phyloP scores from a whole-genome alignment of 768 basidiomycete genomes.

The Leucosporidium scottii region DNA sequence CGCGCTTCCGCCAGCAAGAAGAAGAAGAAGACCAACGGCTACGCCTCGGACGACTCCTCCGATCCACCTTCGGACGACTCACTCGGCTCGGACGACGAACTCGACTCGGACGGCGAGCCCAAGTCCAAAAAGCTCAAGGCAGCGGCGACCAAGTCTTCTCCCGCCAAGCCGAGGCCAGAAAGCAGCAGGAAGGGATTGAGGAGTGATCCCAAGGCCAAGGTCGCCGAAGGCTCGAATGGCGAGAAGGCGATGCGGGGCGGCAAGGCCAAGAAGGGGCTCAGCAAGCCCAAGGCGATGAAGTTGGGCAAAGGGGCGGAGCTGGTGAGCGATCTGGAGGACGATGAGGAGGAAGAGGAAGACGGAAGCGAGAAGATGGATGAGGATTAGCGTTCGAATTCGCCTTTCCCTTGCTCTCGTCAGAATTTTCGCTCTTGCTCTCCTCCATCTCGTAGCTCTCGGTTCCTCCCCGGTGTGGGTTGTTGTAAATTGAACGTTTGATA shows the following conservation, averaged over 20 bases:
- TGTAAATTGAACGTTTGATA: background rate
- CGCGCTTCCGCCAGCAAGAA: slow-evolving; percentile 31
- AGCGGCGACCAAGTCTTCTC: background rate
- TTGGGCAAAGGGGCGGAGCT: slow-evolving; percentile 25
- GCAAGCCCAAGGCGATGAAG: slow-evolving; percentile 28
- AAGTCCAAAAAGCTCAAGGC: background rate
- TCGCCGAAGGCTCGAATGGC: background rate
- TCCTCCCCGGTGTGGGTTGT: slow-evolving; percentile 11
- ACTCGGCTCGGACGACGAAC: slow-evolving; percentile 20
- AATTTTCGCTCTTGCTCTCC: slow-evolving; percentile 12
- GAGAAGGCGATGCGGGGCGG: background rate
- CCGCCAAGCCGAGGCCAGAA: background rate
- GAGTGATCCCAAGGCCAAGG: background rate
- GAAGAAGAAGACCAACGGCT: slow-evolving; percentile 10
- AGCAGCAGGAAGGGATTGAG: background rate
- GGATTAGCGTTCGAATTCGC: slow-evolving; percentile 41
- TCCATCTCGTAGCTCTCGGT: slow-evolving; percentile 11
- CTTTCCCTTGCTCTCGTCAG: background rate
- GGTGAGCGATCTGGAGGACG: slow-evolving; percentile 47
- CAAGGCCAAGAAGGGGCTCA: background rate
- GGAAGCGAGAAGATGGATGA: slow-evolving; percentile 50
- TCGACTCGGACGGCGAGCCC: background rate
- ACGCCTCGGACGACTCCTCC: background rate
- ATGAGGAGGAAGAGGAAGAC: slow-evolving; percentile 34
- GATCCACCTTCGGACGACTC: slow-evolving; percentile 7